Conservation (phyloP, 176 grass and related monocot genomes). For the Pontederia crassipes region DNA sequence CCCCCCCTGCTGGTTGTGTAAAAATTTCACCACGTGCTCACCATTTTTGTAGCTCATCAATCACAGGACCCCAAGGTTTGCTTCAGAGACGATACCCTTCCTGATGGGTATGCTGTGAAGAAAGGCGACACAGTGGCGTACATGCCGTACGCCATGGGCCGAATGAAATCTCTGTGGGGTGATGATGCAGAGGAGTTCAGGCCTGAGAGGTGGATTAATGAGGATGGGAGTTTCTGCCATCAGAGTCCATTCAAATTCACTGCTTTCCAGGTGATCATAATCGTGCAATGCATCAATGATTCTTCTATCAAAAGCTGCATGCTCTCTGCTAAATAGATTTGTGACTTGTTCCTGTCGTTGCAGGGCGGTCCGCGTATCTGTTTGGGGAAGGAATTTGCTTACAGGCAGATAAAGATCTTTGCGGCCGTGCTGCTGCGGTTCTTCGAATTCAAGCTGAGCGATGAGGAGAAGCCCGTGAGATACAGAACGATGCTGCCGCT, state of each 20-base stretch:
- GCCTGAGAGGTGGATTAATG: conserved; percentile 56
- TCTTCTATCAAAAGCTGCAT: too few species aligned
- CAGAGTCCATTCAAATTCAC: conserved; percentile 61
- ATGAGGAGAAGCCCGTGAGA: conserved; percentile 32
- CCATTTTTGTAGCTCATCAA: background rate
- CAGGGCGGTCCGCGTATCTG: conserved; percentile 48
- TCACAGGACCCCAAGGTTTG: conserved; percentile 58
- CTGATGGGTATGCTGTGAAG: conserved; percentile 35
- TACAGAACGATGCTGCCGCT: conserved; percentile 53
- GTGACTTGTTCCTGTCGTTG: background rate
- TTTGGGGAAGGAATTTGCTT: conserved; percentile 68
- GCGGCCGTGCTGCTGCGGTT: conserved; percentile 34
- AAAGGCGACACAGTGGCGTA: conserved; percentile 55
- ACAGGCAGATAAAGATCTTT: conserved; percentile 57
- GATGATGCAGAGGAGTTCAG: conserved; percentile 38
- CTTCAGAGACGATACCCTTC: conserved; percentile 42
- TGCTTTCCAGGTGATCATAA: conserved; percentile 40
- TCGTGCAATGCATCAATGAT: too few species aligned
- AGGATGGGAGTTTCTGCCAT: conserved; percentile 23
- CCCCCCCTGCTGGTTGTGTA: background rate
- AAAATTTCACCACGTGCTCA: background rate
- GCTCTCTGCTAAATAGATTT: background rate
- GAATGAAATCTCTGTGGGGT: conserved; percentile 61
- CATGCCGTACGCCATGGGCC: conserved; percentile 56
- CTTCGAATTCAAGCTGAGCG: conserved; percentile 49